Percentiles rank a stretch among this genome's conserved stretches.
These are phyloP conservation scores for Ampelomyces quisqualis DNA, from an alignment of 2,329 filamentous ascomycete species.

Conservation along the genomic window DNA sequence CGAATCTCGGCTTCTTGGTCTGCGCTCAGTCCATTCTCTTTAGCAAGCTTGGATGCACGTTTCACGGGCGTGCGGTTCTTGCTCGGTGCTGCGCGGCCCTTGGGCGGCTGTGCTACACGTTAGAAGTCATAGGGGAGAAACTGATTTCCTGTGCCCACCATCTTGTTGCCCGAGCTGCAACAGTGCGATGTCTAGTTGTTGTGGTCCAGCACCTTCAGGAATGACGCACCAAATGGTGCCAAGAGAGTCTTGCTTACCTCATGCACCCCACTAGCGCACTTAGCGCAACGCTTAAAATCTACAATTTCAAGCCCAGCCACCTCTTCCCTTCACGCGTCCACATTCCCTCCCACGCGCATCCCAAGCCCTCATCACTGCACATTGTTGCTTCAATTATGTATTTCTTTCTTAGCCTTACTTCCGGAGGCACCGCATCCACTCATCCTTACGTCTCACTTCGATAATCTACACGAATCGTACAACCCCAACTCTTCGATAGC, in stretches of 20 bases:
- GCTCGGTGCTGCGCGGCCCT: constrained; percentile 27
- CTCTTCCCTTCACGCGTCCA: background rate
- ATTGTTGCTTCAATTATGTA: background rate
- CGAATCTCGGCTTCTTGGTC: constrained; percentile 87
- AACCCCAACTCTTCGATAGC: no score
- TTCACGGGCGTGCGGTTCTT: constrained; percentile 24
- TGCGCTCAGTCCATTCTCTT: constrained; percentile 82
- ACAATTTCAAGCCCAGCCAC: constrained; percentile 4
- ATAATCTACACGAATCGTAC: no score
- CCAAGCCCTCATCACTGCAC: background rate
- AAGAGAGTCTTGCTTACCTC: constrained; percentile 4
- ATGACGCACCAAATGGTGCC: no score
- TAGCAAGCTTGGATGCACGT: constrained; percentile 83
- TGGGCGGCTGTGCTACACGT: constrained; percentile 28
- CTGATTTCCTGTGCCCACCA: no score
- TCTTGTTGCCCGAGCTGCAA: constrained; percentile 5
- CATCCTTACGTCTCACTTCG: background rate
- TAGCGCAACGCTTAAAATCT: constrained; percentile 5
- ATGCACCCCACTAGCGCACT: constrained; percentile 2
- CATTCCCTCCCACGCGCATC: background rate
- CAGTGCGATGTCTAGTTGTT: background rate
- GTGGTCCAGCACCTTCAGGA: background rate
- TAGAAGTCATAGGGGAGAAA: no score
- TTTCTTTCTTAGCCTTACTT: constrained; percentile 1
- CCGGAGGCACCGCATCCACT: constrained; percentile 4